A percentile compares a stretch with the other conserved stretches of the same genome.
Conservation (phyloP, 495 filamentous ascomycete species). For the Aspergillus taichungensis region DNA sequence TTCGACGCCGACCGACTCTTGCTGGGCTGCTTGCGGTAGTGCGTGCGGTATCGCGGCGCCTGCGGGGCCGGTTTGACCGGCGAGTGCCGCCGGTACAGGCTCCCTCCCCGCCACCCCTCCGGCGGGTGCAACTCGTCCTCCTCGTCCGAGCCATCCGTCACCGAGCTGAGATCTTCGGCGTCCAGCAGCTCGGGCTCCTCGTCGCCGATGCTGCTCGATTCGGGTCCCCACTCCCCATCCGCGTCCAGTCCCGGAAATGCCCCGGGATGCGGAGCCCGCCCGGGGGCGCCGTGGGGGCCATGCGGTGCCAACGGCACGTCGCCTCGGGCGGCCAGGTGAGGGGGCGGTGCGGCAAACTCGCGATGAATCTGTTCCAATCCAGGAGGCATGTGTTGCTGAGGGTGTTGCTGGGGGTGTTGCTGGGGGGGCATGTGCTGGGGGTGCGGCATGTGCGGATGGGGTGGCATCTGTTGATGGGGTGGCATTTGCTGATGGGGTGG, state of each 20-base stretch:
- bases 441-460: not conserved
- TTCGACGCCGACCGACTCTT: not conserved
- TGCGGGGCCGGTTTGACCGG: constrained; percentile 1
- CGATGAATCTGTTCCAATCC: too few relatives aligned
- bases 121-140: not conserved
- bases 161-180: constrained; percentile 2
- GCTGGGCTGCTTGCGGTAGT: constrained; percentile 11
- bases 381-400: not conserved
- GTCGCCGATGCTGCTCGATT: constrained; percentile 11
- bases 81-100: constrained; percentile 11
- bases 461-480: not conserved
- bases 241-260: constrained; percentile 8
- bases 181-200: constrained; percentile 9
- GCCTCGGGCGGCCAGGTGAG: too few relatives aligned
- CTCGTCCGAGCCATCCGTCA: constrained; percentile 8
- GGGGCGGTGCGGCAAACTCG: too few relatives aligned
- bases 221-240: constrained; percentile 4
- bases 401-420: not conserved
- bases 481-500: not conserved
- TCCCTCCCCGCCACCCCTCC: constrained; percentile 11
- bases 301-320: too few relatives aligned
- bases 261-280: not conserved
- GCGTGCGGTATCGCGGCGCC: constrained; percentile 6
- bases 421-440: not conserved
- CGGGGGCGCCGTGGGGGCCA: not conserved